Evolutionary conservation across 805 yeast genomes (phyloP), one percentile per base, ranked within the genome.

Genomic region (Kuraishia piskuri): DNA sequence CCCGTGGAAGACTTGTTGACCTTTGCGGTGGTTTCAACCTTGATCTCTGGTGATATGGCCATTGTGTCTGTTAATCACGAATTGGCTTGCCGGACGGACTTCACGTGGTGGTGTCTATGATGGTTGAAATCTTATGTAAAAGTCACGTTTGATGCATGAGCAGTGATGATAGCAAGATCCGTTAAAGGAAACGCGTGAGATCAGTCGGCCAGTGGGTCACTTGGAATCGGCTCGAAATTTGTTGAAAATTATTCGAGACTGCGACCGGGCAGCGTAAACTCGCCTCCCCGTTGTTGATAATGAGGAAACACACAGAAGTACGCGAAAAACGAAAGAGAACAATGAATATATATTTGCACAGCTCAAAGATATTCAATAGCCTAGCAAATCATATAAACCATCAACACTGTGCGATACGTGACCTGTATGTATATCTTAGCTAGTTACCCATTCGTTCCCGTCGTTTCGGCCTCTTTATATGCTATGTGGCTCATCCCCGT

Each of bases 1-100:
- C 87, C 89, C 0, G 83, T 79, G 0, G 86, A 71, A 22, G 51
- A 21, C 24, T 52, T 52, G 40, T 17, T 22, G 20, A 52, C 51
- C 26, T 22, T 47, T n/a, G 23, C 49, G 25, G 49, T 22, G 3
- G 21, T 21, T 19, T 20, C 47, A n/a, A 31, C n/a, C 17, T n/a
- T 31, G 17, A 31, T n/a, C 40, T 31, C 40, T 31, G 40, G 17
- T 3, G 40, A 10, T 12, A n/a, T n/a, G 8, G 40, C 14, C 40
- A 31, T 31, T 10, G 9, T 25, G 31, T 31, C 31, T 25, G 31
- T 31, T 31, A 10, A 8, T 5, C 20, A 22, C 51, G 46, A 31
- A 31, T 31, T 12, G 40, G 14, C 14, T 7, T 12, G 40, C 40
- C 40, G 17, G 40, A 31, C 40, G 17, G 40, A 31, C 40, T 10